Base-by-base conservation (phyloP, 2,329 filamentous ascomycete genomes). In the Penicillium sp. region DNA sequence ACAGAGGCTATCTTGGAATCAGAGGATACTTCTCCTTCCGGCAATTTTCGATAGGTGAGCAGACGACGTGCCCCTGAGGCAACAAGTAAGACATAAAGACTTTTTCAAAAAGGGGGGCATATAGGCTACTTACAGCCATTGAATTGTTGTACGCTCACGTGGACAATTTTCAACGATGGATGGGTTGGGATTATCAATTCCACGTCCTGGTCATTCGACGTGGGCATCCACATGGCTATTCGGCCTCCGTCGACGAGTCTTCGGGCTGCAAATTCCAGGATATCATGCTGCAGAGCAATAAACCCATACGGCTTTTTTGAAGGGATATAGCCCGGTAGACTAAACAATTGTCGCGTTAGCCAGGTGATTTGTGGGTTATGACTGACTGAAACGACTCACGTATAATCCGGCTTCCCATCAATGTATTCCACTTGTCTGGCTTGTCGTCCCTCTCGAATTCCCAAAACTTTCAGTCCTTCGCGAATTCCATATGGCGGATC, bases 141-240 rank as follows among this genome's bases (percentile, higher is more conserved):
- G 70, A 99, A 99, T 0, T 83, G 80, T 70, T 99, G 94, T 6
- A 89, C 84, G 67, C 91, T 96, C 28, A 91, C 83, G 45, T 82
- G 85, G 20, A 91, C 81, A 23, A 93, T 76, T 65, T 88, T 82
- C 14, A 99, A 75, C 57, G 83, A 84, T 0, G 89, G 88, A 69
- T 97, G 91, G 20, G 79, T 81, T 0, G 93, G 93, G 14, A 93
- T 81, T 0, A 84, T 79, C 21, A 96, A 84, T 67, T 93, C 89
- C 57, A 87, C 83, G 48, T 90, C 82, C 63, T 91, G 83, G 59
- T 89, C 86, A 67, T 90, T 91, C 26, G 91, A 87, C 0, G 91
- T 96, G 0, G 94, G 94, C 90, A 97, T 96, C 94, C 94, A 99
- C 78, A 99, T 95, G 7, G 89, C 90, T 9, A 99, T 71, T 26